Evolutionary conservation across 805 yeast species (phyloP).

Genomic region (Ogataea trehalophila): DNA sequence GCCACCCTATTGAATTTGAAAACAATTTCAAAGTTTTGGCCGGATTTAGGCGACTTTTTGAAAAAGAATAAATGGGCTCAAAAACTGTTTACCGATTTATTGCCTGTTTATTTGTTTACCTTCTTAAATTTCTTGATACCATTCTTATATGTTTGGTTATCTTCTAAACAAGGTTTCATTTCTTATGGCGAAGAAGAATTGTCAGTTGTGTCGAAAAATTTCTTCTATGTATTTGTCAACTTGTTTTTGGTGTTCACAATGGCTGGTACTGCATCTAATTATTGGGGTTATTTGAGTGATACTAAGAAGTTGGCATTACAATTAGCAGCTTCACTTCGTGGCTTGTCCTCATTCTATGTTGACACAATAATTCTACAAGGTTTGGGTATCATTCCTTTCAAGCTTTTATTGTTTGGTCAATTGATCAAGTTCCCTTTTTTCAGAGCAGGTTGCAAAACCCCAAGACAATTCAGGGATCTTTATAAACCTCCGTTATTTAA

Average conservation of each 20-base stretch:
- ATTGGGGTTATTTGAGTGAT: conserved; percentile 78
- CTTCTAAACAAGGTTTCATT: conserved; percentile 80
- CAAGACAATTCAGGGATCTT: conserved; percentile 70
- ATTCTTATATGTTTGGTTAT: conserved; percentile 76
- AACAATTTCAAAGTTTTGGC: conserved; percentile 77
- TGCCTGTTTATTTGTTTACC: conserved; percentile 90
- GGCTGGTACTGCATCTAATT: conserved; percentile 84
- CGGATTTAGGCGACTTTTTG: conserved; percentile 67
- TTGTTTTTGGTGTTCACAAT: conserved; percentile 89
- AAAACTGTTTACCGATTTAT: conserved; percentile 75
- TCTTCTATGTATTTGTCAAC: conserved; percentile 90
- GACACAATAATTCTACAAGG: conserved; percentile 81
- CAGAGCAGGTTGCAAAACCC: conserved; percentile 63
- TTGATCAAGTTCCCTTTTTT: conserved; percentile 70
- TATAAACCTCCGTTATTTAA: conserved; percentile 89
- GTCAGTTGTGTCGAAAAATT: conserved; percentile 85
- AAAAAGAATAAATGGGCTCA: conserved; percentile 65
- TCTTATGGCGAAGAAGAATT: conserved; percentile 92
- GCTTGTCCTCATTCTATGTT: conserved; percentile 81
- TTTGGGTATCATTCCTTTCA: conserved; percentile 85
- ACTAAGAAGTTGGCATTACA: conserved; percentile 86
- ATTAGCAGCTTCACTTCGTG: conserved; percentile 75
- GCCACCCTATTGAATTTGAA: conserved; percentile 79
- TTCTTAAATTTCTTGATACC: conserved; percentile 80
- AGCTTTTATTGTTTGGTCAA: conserved; percentile 75